phyloP scores from a whole-genome alignment of 2,329 filamentous ascomycete genomes.

The Penicillium palitans region DNA sequence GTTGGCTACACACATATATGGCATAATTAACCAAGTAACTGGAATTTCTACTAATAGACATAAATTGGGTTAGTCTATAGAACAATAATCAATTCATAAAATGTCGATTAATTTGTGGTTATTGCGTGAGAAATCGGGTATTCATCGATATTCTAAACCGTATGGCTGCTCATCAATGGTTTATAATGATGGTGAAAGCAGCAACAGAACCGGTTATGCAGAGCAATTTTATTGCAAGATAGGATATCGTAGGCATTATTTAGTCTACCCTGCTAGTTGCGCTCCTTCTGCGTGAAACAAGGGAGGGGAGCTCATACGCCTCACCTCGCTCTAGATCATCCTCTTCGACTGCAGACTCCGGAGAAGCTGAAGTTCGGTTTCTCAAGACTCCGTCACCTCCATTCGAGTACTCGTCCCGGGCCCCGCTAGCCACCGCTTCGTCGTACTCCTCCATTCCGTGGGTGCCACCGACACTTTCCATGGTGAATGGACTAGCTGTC shows the following conservation, averaged over 20 bases:
- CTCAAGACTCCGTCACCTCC: constrained; percentile 23
- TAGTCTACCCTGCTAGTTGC: constrained; percentile 26
- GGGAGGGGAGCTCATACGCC: constrained; percentile 38
- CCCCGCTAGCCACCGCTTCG: constrained; percentile 10
- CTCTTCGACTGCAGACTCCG: constrained; percentile 38
- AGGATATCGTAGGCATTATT: background rate
- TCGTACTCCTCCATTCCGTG: constrained; percentile 49
- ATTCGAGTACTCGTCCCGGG: constrained; percentile 8
- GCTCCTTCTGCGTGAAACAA: constrained; percentile 32
- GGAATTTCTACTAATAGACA: background rate
- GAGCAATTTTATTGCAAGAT: background rate
- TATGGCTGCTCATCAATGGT: background rate
- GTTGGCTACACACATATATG: background rate
- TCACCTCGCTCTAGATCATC: constrained; percentile 45
- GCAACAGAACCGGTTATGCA: too few species aligned
- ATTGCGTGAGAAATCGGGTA: background rate
- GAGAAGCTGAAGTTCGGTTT: constrained; percentile 20
- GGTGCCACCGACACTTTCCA: constrained; percentile 70
- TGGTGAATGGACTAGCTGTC: constrained; percentile 72
- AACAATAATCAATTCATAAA: background rate
- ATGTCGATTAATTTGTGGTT: too few species aligned
- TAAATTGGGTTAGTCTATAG: background rate
- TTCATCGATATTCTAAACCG: background rate
- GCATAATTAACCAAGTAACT: background rate
- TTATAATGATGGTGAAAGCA: background rate